These are phyloP conservation scores for Cladosporium sp. DNA, from an alignment of 2,329 filamentous ascomycete genomes.

Conservation along the genomic window DNA sequence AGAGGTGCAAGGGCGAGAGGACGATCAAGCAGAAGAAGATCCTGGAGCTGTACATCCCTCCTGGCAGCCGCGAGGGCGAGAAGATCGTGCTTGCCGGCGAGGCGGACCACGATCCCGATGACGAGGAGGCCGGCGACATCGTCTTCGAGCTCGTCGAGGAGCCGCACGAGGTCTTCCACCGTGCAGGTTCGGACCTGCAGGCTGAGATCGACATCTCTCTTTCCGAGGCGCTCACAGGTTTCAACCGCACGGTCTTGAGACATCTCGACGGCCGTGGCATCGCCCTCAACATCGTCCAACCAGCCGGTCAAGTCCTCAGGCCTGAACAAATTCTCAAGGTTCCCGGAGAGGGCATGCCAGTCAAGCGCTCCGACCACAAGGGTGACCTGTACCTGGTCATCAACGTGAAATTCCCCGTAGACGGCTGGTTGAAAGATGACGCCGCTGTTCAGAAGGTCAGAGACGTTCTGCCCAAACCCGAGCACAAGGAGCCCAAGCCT, in stretches of 20 bases:
- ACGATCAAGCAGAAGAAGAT: conserved; percentile 87
- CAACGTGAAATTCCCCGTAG: conserved; percentile 82
- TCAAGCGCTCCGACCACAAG: conserved; percentile 76
- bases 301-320: conserved; percentile 68
- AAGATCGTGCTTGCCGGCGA: conserved; percentile 87
- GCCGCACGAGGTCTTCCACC: conserved; percentile 74
- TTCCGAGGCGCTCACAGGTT: conserved; percentile 79
- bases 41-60: conserved; percentile 91
- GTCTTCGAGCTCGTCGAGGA: conserved; percentile 83
- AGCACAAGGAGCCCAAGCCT: conserved; percentile 38
- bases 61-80: conserved; percentile 75
- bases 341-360: conserved; percentile 86
- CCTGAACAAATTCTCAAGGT: conserved; percentile 85
- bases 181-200: conserved; percentile 78
- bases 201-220: conserved; percentile 78
- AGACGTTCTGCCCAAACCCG: conserved; percentile 64
- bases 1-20: conserved; percentile 94
- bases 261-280: conserved; percentile 94
- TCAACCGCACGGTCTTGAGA: conserved; percentile 83
- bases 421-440: conserved; percentile 73
- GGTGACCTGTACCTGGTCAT: conserved; percentile 86
- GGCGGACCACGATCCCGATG: conserved; percentile 86
- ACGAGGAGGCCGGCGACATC: conserved; percentile 86
- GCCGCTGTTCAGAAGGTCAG: conserved; percentile 65
- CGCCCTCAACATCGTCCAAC: conserved; percentile 68